phyloP scores from a whole-genome alignment of 2,329 filamentous ascomycete species.

The Xylaria sp. region DNA sequence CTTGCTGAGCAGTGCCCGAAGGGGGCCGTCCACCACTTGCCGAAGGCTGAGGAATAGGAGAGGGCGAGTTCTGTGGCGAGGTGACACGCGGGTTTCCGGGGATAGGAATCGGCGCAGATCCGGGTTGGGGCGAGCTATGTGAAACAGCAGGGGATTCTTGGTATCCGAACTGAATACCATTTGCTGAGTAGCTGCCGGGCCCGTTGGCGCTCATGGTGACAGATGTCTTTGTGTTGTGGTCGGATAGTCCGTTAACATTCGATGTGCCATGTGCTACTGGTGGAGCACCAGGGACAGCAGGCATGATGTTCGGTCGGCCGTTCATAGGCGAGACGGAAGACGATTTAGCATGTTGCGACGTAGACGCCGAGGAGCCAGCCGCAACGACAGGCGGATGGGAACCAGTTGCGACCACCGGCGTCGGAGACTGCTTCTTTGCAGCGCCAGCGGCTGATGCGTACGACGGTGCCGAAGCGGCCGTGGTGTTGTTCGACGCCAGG shows the following conservation, averaged over 20 bases:
- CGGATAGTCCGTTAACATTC: constrained; percentile 68
- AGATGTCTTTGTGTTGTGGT: constrained; percentile 82
- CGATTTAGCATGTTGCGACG: constrained; percentile 64
- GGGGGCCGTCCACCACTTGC: constrained; percentile 85
- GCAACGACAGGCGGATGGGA: constrained; percentile 58
- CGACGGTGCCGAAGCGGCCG: constrained; percentile 61
- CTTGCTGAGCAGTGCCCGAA: constrained; percentile 66
- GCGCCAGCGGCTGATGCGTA: constrained; percentile 70
- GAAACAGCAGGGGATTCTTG: constrained; percentile 67
- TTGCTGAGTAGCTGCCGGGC: constrained; percentile 73
- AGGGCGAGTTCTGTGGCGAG: constrained; percentile 86
- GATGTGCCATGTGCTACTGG: constrained; percentile 64
- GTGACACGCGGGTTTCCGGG: constrained; percentile 73
- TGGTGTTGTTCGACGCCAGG: constrained; percentile 59
- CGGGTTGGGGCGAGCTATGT: constrained; percentile 67
- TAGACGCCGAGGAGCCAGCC: constrained; percentile 55
- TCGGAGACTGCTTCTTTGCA: constrained; percentile 63
- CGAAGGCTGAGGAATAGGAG: constrained; percentile 87
- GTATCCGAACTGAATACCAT: constrained; percentile 89
- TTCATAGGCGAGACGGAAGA: constrained; percentile 79
- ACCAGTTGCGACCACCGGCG: constrained; percentile 63
- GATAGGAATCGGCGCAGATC: constrained; percentile 63
- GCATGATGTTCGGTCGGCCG: constrained; percentile 74
- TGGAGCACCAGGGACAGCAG: constrained; percentile 68
- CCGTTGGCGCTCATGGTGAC: constrained; percentile 89